Evolutionary conservation across 495 filamentous ascomycete species (phyloP), one percentile per base, ranked within the genome.

Genomic region (Copromyces sp.): DNA sequence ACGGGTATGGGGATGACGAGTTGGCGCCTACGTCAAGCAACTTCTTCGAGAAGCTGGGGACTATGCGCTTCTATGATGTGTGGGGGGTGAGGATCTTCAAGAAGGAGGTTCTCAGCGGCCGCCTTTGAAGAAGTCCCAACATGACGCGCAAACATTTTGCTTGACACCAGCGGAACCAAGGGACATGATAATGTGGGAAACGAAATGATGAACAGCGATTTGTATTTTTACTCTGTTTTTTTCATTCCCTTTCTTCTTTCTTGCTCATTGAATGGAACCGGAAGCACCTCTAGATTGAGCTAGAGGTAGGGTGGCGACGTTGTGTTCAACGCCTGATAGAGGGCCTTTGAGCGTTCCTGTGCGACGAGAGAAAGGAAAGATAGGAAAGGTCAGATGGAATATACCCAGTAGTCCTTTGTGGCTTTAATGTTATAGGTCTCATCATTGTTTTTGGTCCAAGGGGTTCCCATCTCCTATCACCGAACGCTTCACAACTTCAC

Each of bases 51-150:
- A 73, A 80, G 9, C 37, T 85, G 2, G 83, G 82, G 47, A 78
- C 79, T 9, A 73, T 84, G 29, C 76, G 75, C 35, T 86, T 85
- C 73, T 84, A 80, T 69, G 85, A 88, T 61, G 78, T 87, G n/a
- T 76, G 71, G 68, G 83, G 81, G 2, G 78, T 88, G 8, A 78
- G 80, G 69, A 87, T 88, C 68, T 88, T 86, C 37, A 80, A 84
- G 78, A 86, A 85, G 77, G 85, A 88, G 73, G 74, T 87, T 35
- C 74, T 80, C 12, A 73, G 38, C 44, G 85, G 85, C 3, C 73
- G 81, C 5, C 71, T 85, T 2, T 85, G 45, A 80, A 42, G 68
- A 20, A 37, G 53, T 32, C 2, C 53, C 53, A 65, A 9, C 53
- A 9, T 17, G 53, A 65, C 53, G 12, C 6, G 24, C 29, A 16